Evolutionary conservation across 1,284 basidiomycete genomes (phyloP), one percentile per base, ranked within the genome.

Genomic region (Boletellus deceptivus): DNA sequence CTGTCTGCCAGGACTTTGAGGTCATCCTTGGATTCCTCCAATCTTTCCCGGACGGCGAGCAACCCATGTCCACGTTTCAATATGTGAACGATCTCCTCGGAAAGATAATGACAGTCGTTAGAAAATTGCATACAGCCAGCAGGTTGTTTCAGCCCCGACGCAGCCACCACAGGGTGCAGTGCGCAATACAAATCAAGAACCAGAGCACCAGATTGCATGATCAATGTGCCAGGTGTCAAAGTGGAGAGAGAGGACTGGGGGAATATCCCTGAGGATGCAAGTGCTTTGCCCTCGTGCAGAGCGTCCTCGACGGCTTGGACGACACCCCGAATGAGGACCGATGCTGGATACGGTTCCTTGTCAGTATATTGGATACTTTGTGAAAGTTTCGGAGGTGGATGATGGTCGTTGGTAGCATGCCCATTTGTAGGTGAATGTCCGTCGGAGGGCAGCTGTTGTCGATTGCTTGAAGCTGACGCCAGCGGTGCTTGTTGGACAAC

Each of bases 81-180:
- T 18, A 80, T 55, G 17, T 67, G 73, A 52, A 68, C 68, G 11
- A 80, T 65, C 64, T 79, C 78, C 25, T 69, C 74, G 40, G 69
- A 73, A 52, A 98, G 73, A 67, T 88, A 93, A 24, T 79, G 65
- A 59, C 87, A 93, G 58, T 97, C 91, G 68, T 98, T 98, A 22
- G 89, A 84, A 64, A 91, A 90, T 46, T 87, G 83, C 78, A 98
- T 86, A 1, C 81, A 75, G 25, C 79, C 71, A 14, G 82, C 80
- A 5, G 86, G 75, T 0, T 80, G 77, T 33, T 77, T 70, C 35
- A 92, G 70, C 24, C 77, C 72, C 20, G 72, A 62, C 1, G 75
- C 71, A 56, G 86, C 86, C 38, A 78, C 76, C 7, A 88, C 79
- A n/a, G 91, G 91, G 67, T 90, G 86, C 29, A 95, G 71, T 0